Conservation (phyloP, 305 asterid genomes). For the Solanum hybrid region DNA sequence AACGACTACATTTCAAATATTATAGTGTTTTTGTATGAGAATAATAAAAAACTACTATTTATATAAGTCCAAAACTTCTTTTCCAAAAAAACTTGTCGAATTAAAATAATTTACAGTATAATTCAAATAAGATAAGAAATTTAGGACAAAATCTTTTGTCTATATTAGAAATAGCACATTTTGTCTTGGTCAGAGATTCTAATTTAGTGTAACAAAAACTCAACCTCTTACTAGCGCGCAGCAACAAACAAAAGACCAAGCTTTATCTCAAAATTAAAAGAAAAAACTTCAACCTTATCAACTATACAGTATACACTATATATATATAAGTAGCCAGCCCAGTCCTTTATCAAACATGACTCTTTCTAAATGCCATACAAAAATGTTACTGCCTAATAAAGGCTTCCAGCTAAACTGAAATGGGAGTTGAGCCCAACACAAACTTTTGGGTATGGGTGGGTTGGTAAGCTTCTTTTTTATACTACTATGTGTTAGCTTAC, state of each 20-base stretch:
- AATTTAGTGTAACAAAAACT: neutral
- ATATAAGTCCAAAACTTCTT: no score
- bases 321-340: neutral
- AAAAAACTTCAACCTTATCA: neutral
- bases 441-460: slow-evolving; percentile 36
- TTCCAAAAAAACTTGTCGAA: no score
- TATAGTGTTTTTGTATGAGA: no score
- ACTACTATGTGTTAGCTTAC: slow-evolving; percentile 15
- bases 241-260: neutral
- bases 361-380: neutral
- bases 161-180: neutral
- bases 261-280: neutral
- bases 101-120: no score
- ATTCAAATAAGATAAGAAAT: no score
- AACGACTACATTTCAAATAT: no score
- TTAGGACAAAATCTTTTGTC: neutral
- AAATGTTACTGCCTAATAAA: neutral
- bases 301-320: neutral
- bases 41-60: no score
- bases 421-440: slow-evolving; percentile 16
- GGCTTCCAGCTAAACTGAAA: slow-evolving; percentile 15
- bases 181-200: neutral
- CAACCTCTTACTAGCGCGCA: neutral
- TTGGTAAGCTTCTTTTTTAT: slow-evolving; percentile 17
- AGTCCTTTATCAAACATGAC: neutral